Conservation (phyloP, 2,329 filamentous ascomycete genomes). For the Diaporthe caulivora region DNA sequence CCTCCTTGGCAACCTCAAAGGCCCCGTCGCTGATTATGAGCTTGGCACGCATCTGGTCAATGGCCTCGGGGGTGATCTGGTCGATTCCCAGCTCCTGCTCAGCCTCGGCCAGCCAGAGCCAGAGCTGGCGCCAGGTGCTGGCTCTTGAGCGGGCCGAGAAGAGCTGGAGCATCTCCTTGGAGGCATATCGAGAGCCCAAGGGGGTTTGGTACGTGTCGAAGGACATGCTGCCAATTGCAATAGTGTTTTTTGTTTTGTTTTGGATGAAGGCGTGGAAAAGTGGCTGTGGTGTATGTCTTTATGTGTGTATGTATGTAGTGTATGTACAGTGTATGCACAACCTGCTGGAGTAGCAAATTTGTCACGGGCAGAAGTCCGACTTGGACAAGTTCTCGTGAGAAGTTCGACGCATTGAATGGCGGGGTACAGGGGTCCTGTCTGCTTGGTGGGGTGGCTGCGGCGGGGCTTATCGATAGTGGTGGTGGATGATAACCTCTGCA, state of each 20-base stretch:
- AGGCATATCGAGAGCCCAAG: slow-evolving; percentile 79
- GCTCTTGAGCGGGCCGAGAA: slow-evolving; percentile 83
- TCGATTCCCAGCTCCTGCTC: slow-evolving; percentile 85
- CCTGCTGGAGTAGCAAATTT: slow-evolving; percentile 6
- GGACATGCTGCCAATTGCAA: not conserved
- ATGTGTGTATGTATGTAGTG: too few relatives aligned
- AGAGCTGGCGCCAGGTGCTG: slow-evolving; percentile 86
- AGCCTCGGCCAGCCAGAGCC: slow-evolving; percentile 85
- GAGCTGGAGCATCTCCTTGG: slow-evolving; percentile 79
- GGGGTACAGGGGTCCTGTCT: slow-evolving; percentile 26
- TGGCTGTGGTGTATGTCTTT: not conserved
- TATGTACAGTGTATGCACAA: too few relatives aligned
- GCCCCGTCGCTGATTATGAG: slow-evolving; percentile 82
- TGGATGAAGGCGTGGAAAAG: not conserved
- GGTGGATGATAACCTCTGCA: too few relatives aligned
- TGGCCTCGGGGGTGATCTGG: slow-evolving; percentile 77
- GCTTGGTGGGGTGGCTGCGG: slow-evolving; percentile 3
- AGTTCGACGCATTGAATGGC: slow-evolving; percentile 27
- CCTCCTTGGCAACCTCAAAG: slow-evolving; percentile 79
- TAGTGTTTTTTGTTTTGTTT: not conserved
- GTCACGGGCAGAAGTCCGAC: not conserved
- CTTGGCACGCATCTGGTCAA: slow-evolving; percentile 81
- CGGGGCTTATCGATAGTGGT: slow-evolving; percentile 26
- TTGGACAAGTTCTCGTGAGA: slow-evolving; percentile 31
- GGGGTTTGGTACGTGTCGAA: slow-evolving; percentile 74